Conservation (phyloP, 2,329 filamentous ascomycete genomes). For the Claviceps capensis region DNA sequence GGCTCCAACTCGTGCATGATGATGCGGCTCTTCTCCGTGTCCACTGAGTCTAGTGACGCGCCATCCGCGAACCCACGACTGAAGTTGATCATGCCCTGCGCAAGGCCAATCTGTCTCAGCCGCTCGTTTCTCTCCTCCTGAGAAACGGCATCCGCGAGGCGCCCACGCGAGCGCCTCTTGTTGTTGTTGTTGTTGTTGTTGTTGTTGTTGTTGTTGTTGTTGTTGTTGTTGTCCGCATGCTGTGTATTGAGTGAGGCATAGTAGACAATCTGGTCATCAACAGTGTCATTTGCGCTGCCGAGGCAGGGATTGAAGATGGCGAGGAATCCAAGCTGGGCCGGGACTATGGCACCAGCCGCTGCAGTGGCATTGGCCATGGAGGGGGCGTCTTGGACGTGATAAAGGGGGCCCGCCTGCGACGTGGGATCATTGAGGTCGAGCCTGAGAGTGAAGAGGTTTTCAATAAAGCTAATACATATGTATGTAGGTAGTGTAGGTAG, state of each 20-base stretch:
- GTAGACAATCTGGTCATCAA: conserved; percentile 81
- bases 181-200: conserved; percentile 22
- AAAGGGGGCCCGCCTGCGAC: background rate
- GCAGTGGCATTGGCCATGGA: conserved; percentile 11
- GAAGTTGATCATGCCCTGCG: conserved; percentile 93
- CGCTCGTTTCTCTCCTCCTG: conserved; percentile 69
- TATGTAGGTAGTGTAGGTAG: too few relatives aligned
- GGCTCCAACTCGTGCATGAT: conserved; percentile 76
- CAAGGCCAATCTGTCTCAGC: conserved; percentile 83
- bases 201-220: conserved; percentile 20
- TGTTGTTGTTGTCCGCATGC: conserved; percentile 20
- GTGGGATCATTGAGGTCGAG: background rate
- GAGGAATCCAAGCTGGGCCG: conserved; percentile 79
- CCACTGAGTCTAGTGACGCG: conserved; percentile 66
- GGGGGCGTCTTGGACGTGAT: background rate
- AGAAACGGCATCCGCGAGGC: conserved; percentile 30
- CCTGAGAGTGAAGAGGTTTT: too few relatives aligned
- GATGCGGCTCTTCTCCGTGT: conserved; percentile 79
- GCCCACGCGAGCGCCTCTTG: conserved; percentile 27
- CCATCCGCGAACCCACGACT: conserved; percentile 74
- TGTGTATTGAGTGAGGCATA: conserved; percentile 54
- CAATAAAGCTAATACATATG: too few relatives aligned
- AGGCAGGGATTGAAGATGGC: conserved; percentile 90
- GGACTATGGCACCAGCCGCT: conserved; percentile 23
- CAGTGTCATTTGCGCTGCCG: conserved; percentile 41